Conservation (phyloP, 371 early-diverging fungal genomes). For the Choanephora cucurbitarum region DNA sequence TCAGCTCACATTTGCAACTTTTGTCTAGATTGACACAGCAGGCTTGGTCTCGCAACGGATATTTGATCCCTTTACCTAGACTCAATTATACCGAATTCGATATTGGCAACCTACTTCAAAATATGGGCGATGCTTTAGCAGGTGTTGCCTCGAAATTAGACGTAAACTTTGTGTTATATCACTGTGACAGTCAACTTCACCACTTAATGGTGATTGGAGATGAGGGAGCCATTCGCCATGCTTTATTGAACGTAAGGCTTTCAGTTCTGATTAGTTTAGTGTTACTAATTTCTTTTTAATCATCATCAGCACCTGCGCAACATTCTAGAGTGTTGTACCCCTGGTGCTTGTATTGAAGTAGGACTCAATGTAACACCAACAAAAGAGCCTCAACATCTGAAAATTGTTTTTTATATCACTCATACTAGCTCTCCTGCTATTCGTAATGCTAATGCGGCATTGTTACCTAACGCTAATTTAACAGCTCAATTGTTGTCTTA, state of each 20-base stretch:
- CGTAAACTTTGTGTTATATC: slow-evolving; percentile 58
- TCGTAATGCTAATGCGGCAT: slow-evolving; percentile 23
- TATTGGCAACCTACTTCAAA: slow-evolving; percentile 58
- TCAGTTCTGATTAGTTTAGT: background rate
- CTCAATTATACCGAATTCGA: slow-evolving; percentile 37
- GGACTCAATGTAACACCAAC: slow-evolving; percentile 43
- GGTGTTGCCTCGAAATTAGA: slow-evolving; percentile 54
- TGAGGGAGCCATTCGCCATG: slow-evolving; percentile 55
- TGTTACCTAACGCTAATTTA: slow-evolving; percentile 52
- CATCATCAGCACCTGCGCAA: slow-evolving; percentile 51
- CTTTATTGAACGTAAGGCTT: slow-evolving; percentile 51
- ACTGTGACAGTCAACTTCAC: slow-evolving; percentile 48
- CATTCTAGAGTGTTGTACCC: slow-evolving; percentile 56
- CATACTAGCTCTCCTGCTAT: slow-evolving; percentile 46
- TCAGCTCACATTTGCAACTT: slow-evolving; percentile 28
- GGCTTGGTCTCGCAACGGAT: slow-evolving; percentile 5
- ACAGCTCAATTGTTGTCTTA: slow-evolving; percentile 53
- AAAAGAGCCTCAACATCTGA: slow-evolving; percentile 17
- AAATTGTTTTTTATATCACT: slow-evolving; percentile 53
- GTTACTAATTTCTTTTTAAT: background rate
- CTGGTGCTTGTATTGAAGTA: slow-evolving; percentile 63
- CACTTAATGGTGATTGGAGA: slow-evolving; percentile 55
- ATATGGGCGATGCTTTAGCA: slow-evolving; percentile 57
- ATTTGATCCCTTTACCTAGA: background rate
- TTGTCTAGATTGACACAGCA: slow-evolving; percentile 20